Base-by-base conservation (phyloP, 2,329 filamentous ascomycete species). In the Exophiala sideris region DNA sequence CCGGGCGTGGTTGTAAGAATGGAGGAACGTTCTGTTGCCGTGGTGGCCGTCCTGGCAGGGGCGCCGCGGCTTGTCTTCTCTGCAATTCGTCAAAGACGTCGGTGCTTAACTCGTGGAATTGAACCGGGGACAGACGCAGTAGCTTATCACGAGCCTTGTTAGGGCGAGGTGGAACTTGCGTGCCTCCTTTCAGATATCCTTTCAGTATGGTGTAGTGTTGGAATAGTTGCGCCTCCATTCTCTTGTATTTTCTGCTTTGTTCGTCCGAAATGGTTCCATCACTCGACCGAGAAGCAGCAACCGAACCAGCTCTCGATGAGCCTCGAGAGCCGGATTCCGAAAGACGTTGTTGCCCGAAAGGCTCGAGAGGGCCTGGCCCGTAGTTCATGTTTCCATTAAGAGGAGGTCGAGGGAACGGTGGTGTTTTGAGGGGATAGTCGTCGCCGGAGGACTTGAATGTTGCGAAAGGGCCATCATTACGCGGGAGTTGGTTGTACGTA, bases 71-170 rank as follows among this genome's bases (percentile, higher is more conserved):
- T 71, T 97, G 91, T 60, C 94, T 84, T 56, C 94, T 86, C 63
- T 95, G 79, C 61, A 97, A 79, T 74, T 99, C 94, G 72, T 99
- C 94, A 73, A 88, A 97, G 38, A 99, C 92, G 73, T 99, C 94
- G 54, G 92, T 97, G 73, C 91, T 96, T 59, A 99, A 81, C 74
- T 99, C 94, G 72, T 95, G 90, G 71, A 99, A 97, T 71, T 99
- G 94, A 24, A 95, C 89, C 1, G 87, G 79, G 1, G 91, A 96
- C 48, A 99, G 80, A 55, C 92, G 85, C 56, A 96, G 79, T 53
- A 97, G 80, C 78, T 99, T 99, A 73, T 97, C 94, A 66, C 91
- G 86, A 52, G 94, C 94, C 72, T 91, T 87, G 73, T 95, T 96
- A 24, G 89, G 86, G 45, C 63, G 59, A 14, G 63, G 60, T 24